Percentiles rank a stretch among this genome's conserved stretches.
Evolutionary conservation across 345 rosid species (phyloP).

Genomic region (Sisymbrium altissimum): DNA sequence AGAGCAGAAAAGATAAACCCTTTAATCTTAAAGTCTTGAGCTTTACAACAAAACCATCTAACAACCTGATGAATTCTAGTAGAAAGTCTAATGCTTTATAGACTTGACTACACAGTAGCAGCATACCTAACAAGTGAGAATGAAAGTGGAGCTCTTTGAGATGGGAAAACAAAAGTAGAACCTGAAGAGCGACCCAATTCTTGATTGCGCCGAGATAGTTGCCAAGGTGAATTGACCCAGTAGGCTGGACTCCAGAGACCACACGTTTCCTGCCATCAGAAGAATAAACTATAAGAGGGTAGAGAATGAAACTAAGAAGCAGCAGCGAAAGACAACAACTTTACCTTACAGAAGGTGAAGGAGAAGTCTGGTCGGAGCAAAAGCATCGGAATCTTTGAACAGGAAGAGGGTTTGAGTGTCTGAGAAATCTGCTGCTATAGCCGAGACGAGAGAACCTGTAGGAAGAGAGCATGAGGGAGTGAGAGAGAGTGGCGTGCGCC

Average conservation of each 20-base stretch:
- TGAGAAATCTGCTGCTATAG: neutral
- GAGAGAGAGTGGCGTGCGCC: constrained; percentile 26
- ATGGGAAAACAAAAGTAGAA: neutral
- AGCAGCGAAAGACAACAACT: neutral
- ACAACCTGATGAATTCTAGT: neutral
- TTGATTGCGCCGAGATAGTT: constrained; percentile 92
- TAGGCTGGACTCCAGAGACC: constrained; percentile 95
- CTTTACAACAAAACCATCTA: neutral
- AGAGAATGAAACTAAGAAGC: neutral
- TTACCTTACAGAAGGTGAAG: constrained; percentile 22
- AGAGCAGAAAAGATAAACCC: neutral
- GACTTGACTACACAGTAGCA: neutral
- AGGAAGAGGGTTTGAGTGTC: neutral
- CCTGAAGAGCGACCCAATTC: constrained; percentile 86
- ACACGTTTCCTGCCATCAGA: constrained; percentile 57
- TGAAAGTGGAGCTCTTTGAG: neutral
- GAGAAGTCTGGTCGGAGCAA: constrained; percentile 14
- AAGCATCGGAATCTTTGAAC: constrained; percentile 23
- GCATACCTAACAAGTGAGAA: neutral
- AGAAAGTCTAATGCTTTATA: neutral
- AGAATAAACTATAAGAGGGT: neutral
- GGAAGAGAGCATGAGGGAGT: constrained; percentile 23
- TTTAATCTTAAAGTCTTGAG: neutral
- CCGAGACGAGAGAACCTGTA: constrained; percentile 33
- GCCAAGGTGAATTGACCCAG: constrained; percentile 86